A percentile compares a stretch with the other conserved stretches of the same genome.
Conservation (phyloP, 768 basidiomycete genomes). For the Boletus rubropictus region DNA sequence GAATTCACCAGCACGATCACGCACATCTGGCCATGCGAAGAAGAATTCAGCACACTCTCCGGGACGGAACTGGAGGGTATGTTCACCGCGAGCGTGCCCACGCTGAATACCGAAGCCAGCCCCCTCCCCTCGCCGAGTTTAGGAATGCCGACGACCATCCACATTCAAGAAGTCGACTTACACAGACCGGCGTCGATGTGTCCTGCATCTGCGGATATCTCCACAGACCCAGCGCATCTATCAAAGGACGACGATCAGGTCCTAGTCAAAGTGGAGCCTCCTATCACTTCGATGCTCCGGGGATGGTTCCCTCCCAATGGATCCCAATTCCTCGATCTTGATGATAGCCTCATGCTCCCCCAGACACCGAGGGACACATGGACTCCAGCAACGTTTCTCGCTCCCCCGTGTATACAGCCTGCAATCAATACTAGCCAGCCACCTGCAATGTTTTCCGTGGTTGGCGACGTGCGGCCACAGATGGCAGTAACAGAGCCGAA, state of each 20-base stretch:
- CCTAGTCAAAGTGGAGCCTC: neutral
- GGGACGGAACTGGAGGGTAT: slow-evolving; percentile 19
- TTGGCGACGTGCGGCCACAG: neutral
- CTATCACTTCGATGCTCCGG: slow-evolving; percentile 6
- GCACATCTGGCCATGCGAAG: slow-evolving; percentile 18
- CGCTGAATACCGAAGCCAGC: slow-evolving; percentile 2
- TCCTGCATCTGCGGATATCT: neutral
- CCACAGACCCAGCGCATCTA: neutral
- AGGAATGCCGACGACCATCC: neutral
- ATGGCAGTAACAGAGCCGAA: neutral
- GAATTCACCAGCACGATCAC: slow-evolving; percentile 23
- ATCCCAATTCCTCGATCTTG: slow-evolving; percentile 23
- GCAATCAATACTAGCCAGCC: neutral
- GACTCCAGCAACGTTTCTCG: slow-evolving; percentile 1
- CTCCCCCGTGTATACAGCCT: neutral
- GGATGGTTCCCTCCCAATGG: slow-evolving; percentile 28
- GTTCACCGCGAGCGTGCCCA: slow-evolving; percentile 8
- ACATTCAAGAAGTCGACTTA: neutral
- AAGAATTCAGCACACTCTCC: slow-evolving; percentile 1
- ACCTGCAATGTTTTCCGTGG: neutral
- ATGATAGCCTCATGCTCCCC: slow-evolving; percentile 11
- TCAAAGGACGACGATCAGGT: slow-evolving; percentile 1
- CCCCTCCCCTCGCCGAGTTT: neutral
- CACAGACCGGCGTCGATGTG: neutral
- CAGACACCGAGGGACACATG: slow-evolving; percentile 1